Percentiles rank a stretch among this genome's conserved stretches.
Conservation (phyloP, 768 basidiomycete genomes). For the Amanita pallidorosea region DNA sequence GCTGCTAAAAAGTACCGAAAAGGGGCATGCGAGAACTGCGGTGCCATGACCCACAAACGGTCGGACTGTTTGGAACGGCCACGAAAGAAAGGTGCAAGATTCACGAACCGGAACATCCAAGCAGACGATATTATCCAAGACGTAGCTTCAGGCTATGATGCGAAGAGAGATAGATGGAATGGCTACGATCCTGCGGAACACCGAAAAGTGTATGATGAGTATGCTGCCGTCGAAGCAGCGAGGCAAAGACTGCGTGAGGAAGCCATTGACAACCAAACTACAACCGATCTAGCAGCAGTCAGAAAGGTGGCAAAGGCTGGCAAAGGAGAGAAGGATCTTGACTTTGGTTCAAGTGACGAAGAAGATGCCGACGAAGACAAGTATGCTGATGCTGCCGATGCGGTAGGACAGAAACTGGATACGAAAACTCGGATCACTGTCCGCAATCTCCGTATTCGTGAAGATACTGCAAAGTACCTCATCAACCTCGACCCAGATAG, state of each 20-base stretch:
- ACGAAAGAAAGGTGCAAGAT: conserved; percentile 92
- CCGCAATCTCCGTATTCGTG: conserved; percentile 94
- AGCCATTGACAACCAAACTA: conserved; percentile 95
- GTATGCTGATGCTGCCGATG: conserved; percentile 96
- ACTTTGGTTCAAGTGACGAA: conserved; percentile 94
- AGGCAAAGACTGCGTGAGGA: conserved; percentile 89
- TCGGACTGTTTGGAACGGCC: conserved; percentile 94
- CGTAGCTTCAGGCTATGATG: conserved; percentile 69
- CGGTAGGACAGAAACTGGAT: conserved; percentile 96
- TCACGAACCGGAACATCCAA: conserved; percentile 79
- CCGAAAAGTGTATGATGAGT: conserved; percentile 83
- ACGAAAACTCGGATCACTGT: conserved; percentile 98
- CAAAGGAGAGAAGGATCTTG: conserved; percentile 68
- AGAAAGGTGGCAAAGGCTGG: conserved; percentile 93
- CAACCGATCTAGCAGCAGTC: conserved; percentile 83
- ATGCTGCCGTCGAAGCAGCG: conserved; percentile 85
- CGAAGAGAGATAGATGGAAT: conserved; percentile 97
- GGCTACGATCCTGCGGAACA: conserved; percentile 91
- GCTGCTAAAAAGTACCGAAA: conserved; percentile 96
- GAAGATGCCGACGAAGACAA: conserved; percentile 97
- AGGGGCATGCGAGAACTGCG: conserved; percentile 98
- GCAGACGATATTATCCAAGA: conserved; percentile 88
- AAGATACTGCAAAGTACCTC: conserved; percentile 98
- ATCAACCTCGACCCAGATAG: conserved; percentile 92
- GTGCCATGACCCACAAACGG: conserved; percentile 87